A percentile compares a stretch with the other conserved stretches of the same genome.
Evolutionary conservation across 2,329 filamentous ascomycete genomes (phyloP).

Genomic region (Colletotrichum navitas): DNA sequence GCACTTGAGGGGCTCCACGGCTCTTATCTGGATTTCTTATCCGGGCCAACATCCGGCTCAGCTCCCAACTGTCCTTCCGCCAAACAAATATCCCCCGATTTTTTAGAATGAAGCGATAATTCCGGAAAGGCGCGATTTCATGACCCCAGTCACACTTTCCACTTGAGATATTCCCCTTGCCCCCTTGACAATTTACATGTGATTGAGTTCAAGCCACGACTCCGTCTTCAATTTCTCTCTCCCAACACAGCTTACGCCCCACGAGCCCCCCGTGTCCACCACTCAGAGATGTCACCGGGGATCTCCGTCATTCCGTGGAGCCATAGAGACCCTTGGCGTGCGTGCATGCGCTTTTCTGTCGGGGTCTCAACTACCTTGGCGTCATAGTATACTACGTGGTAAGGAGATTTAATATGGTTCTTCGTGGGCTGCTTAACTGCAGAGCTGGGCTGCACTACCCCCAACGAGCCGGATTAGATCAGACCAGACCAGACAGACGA

Average conservation of each 20-base stretch:
- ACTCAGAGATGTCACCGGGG: constrained; percentile 32
- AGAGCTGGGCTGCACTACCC: not conserved
- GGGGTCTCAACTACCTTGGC: constrained; percentile 17
- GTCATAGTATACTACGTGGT: constrained; percentile 3
- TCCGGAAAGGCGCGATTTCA: constrained; percentile 9
- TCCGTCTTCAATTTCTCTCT: constrained; percentile 38
- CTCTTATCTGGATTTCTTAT: constrained; percentile 27
- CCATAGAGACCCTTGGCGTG: constrained; percentile 31
- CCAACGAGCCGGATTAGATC: constrained; percentile 5
- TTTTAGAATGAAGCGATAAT: constrained; percentile 28
- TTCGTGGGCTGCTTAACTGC: constrained; percentile 4
- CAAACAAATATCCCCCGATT: not conserved
- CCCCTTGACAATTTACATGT: constrained; percentile 36
- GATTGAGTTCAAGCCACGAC: constrained; percentile 42
- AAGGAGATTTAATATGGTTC: constrained; percentile 21
- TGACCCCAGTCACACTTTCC: constrained; percentile 10
- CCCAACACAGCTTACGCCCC: constrained; percentile 17
- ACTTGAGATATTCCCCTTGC: not conserved
- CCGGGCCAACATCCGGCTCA: constrained; percentile 29
- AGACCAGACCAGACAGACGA: constrained; percentile 16
- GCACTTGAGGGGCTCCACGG: constrained; percentile 9
- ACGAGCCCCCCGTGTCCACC: constrained; percentile 24
- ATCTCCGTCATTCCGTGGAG: constrained; percentile 37
- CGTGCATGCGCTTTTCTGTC: constrained; percentile 37
- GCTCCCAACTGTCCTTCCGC: not conserved